Evolutionary conservation across 23 red algal genomes (phyloP), one percentile per base, ranked within the genome.

Genomic region (Agarophyton chilense): DNA sequence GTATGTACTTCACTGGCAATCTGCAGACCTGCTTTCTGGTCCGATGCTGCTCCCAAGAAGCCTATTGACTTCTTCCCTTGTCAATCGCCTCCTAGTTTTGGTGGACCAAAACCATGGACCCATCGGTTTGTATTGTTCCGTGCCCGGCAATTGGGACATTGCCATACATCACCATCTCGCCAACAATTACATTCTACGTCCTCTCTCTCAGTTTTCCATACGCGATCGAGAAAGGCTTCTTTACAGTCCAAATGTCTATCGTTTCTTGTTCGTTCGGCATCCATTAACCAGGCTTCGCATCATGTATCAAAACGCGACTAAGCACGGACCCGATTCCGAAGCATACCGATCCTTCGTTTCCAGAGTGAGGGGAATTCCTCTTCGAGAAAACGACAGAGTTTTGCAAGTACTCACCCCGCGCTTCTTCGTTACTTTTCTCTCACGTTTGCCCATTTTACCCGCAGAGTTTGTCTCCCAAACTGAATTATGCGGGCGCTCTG

Each of bases 181-280:
- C 19, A 38, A 40, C 1, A 36, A n/a, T n/a, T 61, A 80, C 54
- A 42, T 50, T 11, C 29, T 80, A 36, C 31, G 50, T 1, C 51
- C 77, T 31, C 36, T 80, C 9, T 80, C 46, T 25, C 51, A 80
- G 77, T 44, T 80, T 26, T 58, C 51, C 45, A 80, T 80, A 18
- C 77, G 77, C 31, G 77, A 80, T 61, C 77, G 77, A 4, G 77
- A 80, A 58, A 52, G 77, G 35, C 29, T 80, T 24, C 25, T 80
- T 0, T 40, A 39, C 50, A 80, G 46, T 55, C 18, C 32, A 0
- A 41, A 21, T 10, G 29, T 80, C 4, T 80, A 31, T 28, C 77
- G 77, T 1, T 80, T 80, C 77, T 26, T 80, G 24, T 80, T 80
- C 33, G 77, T 80, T 60, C 46, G 18, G 31, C 43, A 80, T 56